Evolutionary conservation across 1,139 yeast species (phyloP), one percentile per base, ranked within the genome.

Genomic region (Suhomyces bokatorum): DNA sequence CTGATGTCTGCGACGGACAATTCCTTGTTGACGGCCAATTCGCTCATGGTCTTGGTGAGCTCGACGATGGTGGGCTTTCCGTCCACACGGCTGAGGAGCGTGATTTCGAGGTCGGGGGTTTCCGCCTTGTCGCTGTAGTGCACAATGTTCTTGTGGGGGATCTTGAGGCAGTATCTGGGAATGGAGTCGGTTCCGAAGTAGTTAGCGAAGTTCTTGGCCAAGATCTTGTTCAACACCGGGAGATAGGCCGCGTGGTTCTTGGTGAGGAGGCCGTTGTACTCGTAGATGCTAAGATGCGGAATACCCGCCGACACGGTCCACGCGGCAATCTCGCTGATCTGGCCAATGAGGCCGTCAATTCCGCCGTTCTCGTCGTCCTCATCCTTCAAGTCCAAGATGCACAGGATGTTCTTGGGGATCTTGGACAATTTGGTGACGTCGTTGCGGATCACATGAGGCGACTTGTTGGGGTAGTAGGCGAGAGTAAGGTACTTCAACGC

Each of bases 221-320:
- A 69, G 34, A 81, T 78, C 24, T 80, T 75, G 54, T 83, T 77
- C 48, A 90, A 70, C 45, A 81, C 83, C 16, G 78, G 75, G 34
- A 83, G 53, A 53, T 75, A 48, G 11, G 43, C 37, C 20, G 46
- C 45, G 37, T 68, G 73, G 35, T 68, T 67, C 54, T 81, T 81
- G 46, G 87, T 69, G 5, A 53, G 36, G 11, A 77, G 69, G 1
- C 98, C 98, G 44, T 81, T 81, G 56, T 78, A 78, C 66, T 93
- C 99, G 67, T 89, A 95, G 35, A 95, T 71, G 8, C 87, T 76
- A 49, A 93, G 72, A 44, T 73, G 71, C 24, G 82, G 79, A 42
- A 91, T 81, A 1, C 97, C 97, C 8, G 95, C 83, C 37, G 96
- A 87, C 17, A 89, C 66, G 36, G 90, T 77, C 99, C 99, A 93